Evolutionary conservation across 2,329 filamentous ascomycete species (phyloP).

Genomic region (Xylariaceae sp.): DNA sequence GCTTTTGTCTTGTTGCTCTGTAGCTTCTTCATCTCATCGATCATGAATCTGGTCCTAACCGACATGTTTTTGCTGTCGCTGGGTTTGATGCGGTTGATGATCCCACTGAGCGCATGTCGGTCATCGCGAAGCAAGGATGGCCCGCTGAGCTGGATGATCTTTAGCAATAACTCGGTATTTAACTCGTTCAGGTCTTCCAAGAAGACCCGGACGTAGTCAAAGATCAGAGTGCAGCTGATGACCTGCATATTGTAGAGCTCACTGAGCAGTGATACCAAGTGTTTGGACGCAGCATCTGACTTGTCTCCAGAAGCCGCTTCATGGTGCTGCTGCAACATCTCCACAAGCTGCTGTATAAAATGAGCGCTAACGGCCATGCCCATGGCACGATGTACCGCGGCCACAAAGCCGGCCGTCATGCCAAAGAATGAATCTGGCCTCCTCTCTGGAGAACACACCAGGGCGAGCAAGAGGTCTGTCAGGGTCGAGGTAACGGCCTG

Average conservation of each 20-base stretch:
- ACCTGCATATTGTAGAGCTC: constrained; percentile 92
- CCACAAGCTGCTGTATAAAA: constrained; percentile 72
- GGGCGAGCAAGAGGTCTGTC: constrained; percentile 71
- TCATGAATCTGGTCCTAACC: constrained; percentile 93
- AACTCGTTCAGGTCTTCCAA: constrained; percentile 72
- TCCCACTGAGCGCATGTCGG: constrained; percentile 80
- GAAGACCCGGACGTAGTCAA: constrained; percentile 83
- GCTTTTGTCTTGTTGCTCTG: constrained; percentile 91
- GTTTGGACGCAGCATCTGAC: constrained; percentile 27
- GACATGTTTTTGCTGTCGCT: constrained; percentile 69
- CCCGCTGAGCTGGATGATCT: constrained; percentile 77
- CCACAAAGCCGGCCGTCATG: constrained; percentile 82
- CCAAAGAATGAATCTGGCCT: constrained; percentile 88
- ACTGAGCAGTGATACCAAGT: constrained; percentile 77
- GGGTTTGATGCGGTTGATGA: constrained; percentile 73
- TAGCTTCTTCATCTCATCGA: constrained; percentile 89
- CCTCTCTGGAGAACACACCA: constrained; percentile 72
- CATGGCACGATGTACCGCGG: constrained; percentile 80
- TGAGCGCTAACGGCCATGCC: constrained; percentile 89
- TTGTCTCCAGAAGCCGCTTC: constrained; percentile 34
- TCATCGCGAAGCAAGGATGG: constrained; percentile 84
- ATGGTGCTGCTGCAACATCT: constrained; percentile 67
- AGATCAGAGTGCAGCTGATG: constrained; percentile 75
- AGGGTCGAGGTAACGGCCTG: constrained; percentile 81
- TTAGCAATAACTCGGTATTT: constrained; percentile 83